Conservation (phyloP, 2,329 filamentous ascomycete genomes). For the Aspergillus viridinutans region DNA sequence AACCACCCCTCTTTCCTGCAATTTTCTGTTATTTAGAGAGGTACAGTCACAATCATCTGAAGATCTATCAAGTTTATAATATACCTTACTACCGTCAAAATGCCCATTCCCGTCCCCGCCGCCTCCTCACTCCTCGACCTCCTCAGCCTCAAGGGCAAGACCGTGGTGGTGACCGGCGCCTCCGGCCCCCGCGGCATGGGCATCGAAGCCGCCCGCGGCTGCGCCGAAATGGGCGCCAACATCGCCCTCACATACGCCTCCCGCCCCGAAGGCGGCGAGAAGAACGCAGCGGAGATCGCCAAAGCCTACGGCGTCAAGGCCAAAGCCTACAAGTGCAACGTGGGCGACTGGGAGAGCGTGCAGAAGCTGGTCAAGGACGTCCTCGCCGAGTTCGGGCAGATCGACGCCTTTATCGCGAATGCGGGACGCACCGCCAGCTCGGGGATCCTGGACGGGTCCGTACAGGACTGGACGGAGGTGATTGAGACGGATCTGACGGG, state of each 20-base stretch:
- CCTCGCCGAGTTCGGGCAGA: conserved; percentile 65
- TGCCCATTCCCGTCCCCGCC: conserved; percentile 38
- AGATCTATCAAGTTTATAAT: conserved; percentile 13
- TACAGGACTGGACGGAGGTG: conserved; percentile 71
- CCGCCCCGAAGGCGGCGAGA: conserved; percentile 57
- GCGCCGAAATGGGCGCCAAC: conserved; percentile 61
- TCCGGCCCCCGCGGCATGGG: conserved; percentile 63
- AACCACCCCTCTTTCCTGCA: not conserved
- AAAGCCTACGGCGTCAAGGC: conserved; percentile 61
- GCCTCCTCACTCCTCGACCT: conserved; percentile 36
- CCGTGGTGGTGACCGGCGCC: conserved; percentile 47
- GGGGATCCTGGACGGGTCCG: conserved; percentile 65
- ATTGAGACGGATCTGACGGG: conserved; percentile 85
- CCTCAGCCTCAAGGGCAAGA: conserved; percentile 47
- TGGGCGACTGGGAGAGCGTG: conserved; percentile 55
- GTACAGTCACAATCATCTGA: not conserved
- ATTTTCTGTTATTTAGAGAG: not conserved
- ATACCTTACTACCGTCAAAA: conserved; percentile 24
- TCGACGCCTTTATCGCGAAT: conserved; percentile 65
- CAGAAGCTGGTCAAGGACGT: conserved; percentile 56
- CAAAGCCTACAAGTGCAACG: conserved; percentile 64
- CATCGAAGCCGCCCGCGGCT: conserved; percentile 62
- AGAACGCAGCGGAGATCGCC: conserved; percentile 60
- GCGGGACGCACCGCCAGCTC: conserved; percentile 66
- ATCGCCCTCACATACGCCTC: conserved; percentile 65